phyloP scores from a whole-genome alignment of 179 eudicot species.

The Carnegiea gigantea region DNA sequence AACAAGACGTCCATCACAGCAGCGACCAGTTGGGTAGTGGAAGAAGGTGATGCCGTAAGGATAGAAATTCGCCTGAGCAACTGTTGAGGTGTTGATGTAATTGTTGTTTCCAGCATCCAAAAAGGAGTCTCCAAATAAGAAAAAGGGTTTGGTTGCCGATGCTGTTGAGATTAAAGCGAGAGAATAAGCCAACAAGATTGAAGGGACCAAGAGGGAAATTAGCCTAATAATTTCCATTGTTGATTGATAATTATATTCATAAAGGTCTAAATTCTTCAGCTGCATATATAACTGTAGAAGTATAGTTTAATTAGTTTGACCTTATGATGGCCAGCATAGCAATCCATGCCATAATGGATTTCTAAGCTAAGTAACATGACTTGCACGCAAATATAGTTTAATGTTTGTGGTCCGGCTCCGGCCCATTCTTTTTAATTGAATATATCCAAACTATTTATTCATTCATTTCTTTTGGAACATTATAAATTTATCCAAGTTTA shows the following conservation, averaged over 20 bases:
- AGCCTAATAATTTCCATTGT: not conserved
- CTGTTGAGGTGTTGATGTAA: constrained; percentile 57
- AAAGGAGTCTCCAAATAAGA: constrained; percentile 66
- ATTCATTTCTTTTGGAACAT: too few species aligned
- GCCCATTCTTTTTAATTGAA: too few species aligned
- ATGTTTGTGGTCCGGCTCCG: too few species aligned
- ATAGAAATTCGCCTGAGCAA: constrained; percentile 56
- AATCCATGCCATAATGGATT: too few species aligned
- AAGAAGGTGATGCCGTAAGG: constrained; percentile 71
- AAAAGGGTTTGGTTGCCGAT: constrained; percentile 27
- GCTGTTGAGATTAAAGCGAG: not conserved
- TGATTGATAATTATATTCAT: not conserved
- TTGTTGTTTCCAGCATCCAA: constrained; percentile 78
- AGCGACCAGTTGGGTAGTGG: constrained; percentile 60
- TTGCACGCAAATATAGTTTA: too few species aligned
- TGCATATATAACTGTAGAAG: not conserved
- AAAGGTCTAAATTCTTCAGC: not conserved
- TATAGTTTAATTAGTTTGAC: not conserved
- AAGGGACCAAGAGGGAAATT: not conserved
- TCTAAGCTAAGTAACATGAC: too few species aligned
- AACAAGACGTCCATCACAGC: constrained; percentile 73
- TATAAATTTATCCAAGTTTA: too few species aligned
- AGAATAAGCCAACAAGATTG: not conserved
- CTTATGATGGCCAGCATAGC: too few species aligned
- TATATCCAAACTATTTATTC: too few species aligned